phyloP scores from a whole-genome alignment of 1,284 basidiomycete species.

The Cystobasidiaceae sp. region DNA sequence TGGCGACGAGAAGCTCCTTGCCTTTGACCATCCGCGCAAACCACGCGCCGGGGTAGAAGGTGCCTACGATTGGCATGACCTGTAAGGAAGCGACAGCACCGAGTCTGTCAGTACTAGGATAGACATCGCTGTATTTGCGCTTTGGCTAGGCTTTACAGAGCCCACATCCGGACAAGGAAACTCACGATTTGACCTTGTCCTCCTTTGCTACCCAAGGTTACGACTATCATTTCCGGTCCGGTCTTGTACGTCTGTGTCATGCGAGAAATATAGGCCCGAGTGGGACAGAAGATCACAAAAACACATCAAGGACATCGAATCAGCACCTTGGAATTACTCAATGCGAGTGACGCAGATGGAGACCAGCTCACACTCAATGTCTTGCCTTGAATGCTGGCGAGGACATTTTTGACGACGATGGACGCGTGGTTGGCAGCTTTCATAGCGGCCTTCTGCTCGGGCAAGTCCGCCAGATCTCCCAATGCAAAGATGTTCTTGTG shows the following conservation, averaged over 20 bases:
- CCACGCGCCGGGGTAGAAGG: constrained; percentile 8
- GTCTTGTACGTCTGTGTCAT: constrained; percentile 16
- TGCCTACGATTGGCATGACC: constrained; percentile 20
- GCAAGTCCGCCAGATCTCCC: constrained; percentile 7
- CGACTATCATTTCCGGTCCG: constrained; percentile 12
- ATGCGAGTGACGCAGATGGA: background rate
- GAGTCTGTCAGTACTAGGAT: too few relatives aligned
- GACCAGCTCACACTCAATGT: constrained; percentile 8
- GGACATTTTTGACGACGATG: background rate
- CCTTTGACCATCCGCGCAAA: constrained; percentile 24
- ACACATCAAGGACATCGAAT: too few relatives aligned
- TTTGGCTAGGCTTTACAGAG: too few relatives aligned
- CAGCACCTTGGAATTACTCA: background rate
- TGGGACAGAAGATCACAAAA: too few relatives aligned
- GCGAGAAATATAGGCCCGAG: background rate
- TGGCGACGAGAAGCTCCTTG: constrained; percentile 19
- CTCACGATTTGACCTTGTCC: constrained; percentile 14
- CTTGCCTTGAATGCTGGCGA: constrained; percentile 5
- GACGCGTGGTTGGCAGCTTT: background rate
- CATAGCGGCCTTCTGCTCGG: background rate
- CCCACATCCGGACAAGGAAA: background rate
- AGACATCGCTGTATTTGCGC: too few relatives aligned
- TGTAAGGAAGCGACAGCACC: background rate
- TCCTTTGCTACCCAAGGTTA: background rate
- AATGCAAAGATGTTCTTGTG: background rate